Evolutionary conservation across 2,329 filamentous ascomycete genomes (phyloP).

Genomic region (Emmonsiellopsis sp.): DNA sequence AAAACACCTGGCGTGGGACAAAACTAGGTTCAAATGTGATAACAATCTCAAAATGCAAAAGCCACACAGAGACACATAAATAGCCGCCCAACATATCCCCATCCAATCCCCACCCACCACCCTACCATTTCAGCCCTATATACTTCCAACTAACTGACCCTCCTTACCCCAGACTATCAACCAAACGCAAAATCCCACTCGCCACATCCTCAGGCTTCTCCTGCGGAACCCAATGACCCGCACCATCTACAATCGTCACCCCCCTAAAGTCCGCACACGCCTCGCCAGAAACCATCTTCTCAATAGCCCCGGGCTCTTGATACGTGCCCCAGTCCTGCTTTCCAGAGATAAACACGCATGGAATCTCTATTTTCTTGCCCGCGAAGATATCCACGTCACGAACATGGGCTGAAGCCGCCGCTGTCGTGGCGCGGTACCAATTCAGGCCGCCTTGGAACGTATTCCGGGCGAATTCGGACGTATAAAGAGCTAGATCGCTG

Average conservation of each 20-base stretch:
- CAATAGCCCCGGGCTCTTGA: conserved; percentile 55
- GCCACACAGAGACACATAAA: too few species aligned
- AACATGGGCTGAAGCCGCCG: conserved; percentile 32
- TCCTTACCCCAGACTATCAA: conserved; percentile 1
- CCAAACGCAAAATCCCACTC: conserved; percentile 38
- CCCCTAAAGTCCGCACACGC: conserved; percentile 47
- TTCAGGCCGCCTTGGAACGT: conserved; percentile 59
- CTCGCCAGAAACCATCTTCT: conserved; percentile 40
- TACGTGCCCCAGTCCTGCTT: conserved; percentile 58
- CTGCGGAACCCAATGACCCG: conserved; percentile 63
- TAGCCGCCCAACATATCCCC: too few species aligned
- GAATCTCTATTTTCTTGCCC: conserved; percentile 52
- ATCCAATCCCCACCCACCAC: neutral
- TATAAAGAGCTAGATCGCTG: conserved; percentile 51
- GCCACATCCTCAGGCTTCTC: conserved; percentile 50
- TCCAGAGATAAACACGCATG: conserved; percentile 53
- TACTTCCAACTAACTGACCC: neutral
- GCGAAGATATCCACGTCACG: conserved; percentile 51
- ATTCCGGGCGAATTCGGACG: conserved; percentile 49
- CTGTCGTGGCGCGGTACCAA: conserved; percentile 55
- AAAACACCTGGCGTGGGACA: too few species aligned
- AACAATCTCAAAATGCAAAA: too few species aligned
- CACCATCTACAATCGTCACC: conserved; percentile 45
- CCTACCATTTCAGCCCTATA: neutral
- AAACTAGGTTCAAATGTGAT: too few species aligned